phyloP scores from a whole-genome alignment of 768 basidiomycete genomes.

The Lactifluus volemus region DNA sequence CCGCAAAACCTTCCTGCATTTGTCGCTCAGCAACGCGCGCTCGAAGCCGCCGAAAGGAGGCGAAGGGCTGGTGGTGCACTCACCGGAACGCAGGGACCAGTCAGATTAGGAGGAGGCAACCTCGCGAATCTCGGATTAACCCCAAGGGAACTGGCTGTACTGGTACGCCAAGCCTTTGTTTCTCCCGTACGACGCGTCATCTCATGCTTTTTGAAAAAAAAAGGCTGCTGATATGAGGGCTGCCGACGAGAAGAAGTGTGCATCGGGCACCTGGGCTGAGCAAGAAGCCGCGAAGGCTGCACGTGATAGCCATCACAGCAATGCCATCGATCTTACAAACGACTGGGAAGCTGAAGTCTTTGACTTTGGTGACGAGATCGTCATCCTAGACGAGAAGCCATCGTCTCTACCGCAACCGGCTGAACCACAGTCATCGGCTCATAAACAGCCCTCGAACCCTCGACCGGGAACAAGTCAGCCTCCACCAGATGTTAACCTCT shows the following conservation, averaged over 20 bases:
- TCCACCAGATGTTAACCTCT: background rate
- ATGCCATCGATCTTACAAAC: constrained; percentile 53
- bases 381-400: constrained; percentile 22
- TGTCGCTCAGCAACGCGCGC: constrained; percentile 54
- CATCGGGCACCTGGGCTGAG: constrained; percentile 45
- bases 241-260: constrained; percentile 69
- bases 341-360: constrained; percentile 16
- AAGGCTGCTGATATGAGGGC: constrained; percentile 83
- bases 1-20: constrained; percentile 63
- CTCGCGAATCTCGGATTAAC: constrained; percentile 35
- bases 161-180: constrained; percentile 34
- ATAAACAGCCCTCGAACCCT: background rate
- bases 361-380: constrained; percentile 26
- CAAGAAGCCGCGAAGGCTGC: constrained; percentile 64
- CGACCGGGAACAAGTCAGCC: background rate
- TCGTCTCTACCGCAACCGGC: constrained; percentile 16
- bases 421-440: constrained; percentile 14
- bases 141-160: constrained; percentile 65
- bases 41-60: constrained; percentile 77
- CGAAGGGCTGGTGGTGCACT: constrained; percentile 34
- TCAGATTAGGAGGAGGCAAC: constrained; percentile 48
- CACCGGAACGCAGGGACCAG: constrained; percentile 41
- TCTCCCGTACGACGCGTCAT: background rate
- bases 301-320: constrained; percentile 49
- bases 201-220: background rate